Base-by-base conservation (phyloP, 495 filamentous ascomycete species). In the Trichoderma gamsii region DNA sequence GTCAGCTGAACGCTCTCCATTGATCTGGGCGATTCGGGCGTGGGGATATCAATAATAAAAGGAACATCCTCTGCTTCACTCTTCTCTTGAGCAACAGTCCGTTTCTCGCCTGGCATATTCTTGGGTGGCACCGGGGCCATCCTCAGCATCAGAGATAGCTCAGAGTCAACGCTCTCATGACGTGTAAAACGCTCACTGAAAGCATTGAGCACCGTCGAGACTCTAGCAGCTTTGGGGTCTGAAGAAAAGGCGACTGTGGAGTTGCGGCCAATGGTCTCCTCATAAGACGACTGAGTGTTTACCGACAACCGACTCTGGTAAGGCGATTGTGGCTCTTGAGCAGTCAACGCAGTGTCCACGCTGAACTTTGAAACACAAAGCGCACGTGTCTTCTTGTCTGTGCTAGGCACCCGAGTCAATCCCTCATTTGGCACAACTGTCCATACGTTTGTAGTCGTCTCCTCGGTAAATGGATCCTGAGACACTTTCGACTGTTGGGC, bases 401-500 rank as follows among this genome's bases (percentile, higher is more conserved):
- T 11, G n/a, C 51, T 56, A 25, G 51, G 51, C 51, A 56, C 25
- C 21, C n/a, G 51, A n/a, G 8, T 4, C 21, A 11, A 16, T 56
- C 29, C 23, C 1, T 61, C 56, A 16, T 61, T 61, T 32, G 56
- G 56, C 27, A 16, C 56, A 25, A 61, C 56, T 6, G 56, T 18
- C 56, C 56, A 61, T 2, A 61, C 25, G 56, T 21, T 27, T 29
- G 56, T 61, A 15, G 23, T 8, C 25, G 56, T 32, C 8, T 13
- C 56, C 2, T 61, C 56, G 15, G 63, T 41, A 46, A n/a, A 11
- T 15, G 11, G 41, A 63, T 70, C 68, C 16, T 35, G 35, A 12
- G 41, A 35, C 43, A 65, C 25, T 56, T 29, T 23, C 46, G 71
- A 59, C 46, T 56, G 21, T 69, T 66, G 12, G 64, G 65, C 68